phyloP scores from a whole-genome alignment of 169 alveolate genomes.

The Theileria equi region DNA sequence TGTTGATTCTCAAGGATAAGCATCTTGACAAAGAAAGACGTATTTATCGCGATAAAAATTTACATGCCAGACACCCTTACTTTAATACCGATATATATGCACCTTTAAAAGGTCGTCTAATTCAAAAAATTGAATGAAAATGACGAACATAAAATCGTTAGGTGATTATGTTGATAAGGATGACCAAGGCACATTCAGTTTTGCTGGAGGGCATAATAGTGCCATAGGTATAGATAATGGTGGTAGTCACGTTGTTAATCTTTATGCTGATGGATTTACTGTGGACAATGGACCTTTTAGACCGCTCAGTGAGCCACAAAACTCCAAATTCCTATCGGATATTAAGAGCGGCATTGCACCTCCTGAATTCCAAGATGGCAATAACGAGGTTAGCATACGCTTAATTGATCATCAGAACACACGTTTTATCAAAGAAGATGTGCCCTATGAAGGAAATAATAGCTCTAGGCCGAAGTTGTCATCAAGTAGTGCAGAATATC shows the following conservation, averaged over 20 bases:
- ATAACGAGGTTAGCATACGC: conserved; percentile 37
- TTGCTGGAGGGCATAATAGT: conserved; percentile 64
- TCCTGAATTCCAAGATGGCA: conserved; percentile 79
- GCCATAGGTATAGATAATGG: conserved; percentile 53
- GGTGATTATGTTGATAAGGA: conserved; percentile 28
- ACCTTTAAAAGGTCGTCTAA: not conserved
- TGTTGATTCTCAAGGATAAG: conserved; percentile 25
- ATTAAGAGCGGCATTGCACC: conserved; percentile 91
- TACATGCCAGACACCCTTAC: conserved; percentile 48
- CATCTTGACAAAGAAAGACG: conserved; percentile 34
- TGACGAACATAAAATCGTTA: conserved; percentile 56
- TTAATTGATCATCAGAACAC: conserved; percentile 34
- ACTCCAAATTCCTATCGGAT: conserved; percentile 85
- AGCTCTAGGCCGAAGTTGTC: not conserved
- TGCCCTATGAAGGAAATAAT: not conserved
- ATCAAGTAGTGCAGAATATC: not conserved
- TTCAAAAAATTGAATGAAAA: not conserved
- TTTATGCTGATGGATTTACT: conserved; percentile 88
- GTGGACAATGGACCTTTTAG: conserved; percentile 90
- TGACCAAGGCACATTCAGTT: not conserved
- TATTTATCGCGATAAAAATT: conserved; percentile 16
- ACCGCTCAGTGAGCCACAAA: conserved; percentile 82
- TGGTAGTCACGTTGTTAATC: conserved; percentile 61
- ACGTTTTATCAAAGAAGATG: not conserved
- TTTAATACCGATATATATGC: conserved; percentile 21